Percentiles rank a stretch among this genome's conserved stretches.
Evolutionary conservation across 1,139 yeast genomes (phyloP).

Genomic region (Tardiomyces blankii): DNA sequence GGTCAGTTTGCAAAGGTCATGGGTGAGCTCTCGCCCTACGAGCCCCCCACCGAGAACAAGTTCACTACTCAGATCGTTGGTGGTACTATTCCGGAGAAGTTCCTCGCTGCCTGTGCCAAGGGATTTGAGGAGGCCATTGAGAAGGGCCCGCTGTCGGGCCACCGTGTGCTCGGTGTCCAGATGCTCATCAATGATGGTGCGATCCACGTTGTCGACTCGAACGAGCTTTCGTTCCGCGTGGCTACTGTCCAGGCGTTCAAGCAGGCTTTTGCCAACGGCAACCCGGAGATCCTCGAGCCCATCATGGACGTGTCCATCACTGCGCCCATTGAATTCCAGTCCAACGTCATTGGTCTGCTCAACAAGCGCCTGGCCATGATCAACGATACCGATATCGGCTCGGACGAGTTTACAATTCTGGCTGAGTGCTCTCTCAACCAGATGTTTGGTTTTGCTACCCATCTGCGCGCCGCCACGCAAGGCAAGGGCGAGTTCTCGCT

Average conservation of each 20-base stretch:
- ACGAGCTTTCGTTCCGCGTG: slow-evolving; percentile 87
- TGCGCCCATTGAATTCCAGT: slow-evolving; percentile 96
- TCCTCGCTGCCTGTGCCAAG: slow-evolving; percentile 84
- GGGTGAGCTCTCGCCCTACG: slow-evolving; percentile 65
- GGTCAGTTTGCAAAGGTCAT: slow-evolving; percentile 98
- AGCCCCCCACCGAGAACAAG: slow-evolving; percentile 38
- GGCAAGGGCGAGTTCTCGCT: slow-evolving; percentile 97
- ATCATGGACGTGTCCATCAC: slow-evolving; percentile 89
- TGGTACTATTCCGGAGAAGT: slow-evolving; percentile 94
- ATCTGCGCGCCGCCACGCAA: slow-evolving; percentile 92
- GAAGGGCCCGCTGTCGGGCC: slow-evolving; percentile 96
- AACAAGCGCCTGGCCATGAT: slow-evolving; percentile 91
- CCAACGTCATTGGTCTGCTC: slow-evolving; percentile 78
- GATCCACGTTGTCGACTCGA: slow-evolving; percentile 93
- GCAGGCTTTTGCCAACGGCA: slow-evolving; percentile 75
- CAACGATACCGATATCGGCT: slow-evolving; percentile 85
- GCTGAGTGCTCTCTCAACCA: slow-evolving; percentile 94
- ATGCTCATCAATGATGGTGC: slow-evolving; percentile 97
- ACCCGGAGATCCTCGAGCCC: slow-evolving; percentile 89
- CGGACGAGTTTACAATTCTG: slow-evolving; percentile 85
- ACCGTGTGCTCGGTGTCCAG: slow-evolving; percentile 80
- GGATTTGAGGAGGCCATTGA: slow-evolving; percentile 94
- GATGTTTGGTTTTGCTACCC: slow-evolving; percentile 94
- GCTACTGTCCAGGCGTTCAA: slow-evolving; percentile 90
- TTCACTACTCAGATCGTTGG: slow-evolving; percentile 89